These are phyloP conservation scores for Trichoderma parareesei DNA, from an alignment of 495 filamentous ascomycete genomes.

Conservation along the genomic window DNA sequence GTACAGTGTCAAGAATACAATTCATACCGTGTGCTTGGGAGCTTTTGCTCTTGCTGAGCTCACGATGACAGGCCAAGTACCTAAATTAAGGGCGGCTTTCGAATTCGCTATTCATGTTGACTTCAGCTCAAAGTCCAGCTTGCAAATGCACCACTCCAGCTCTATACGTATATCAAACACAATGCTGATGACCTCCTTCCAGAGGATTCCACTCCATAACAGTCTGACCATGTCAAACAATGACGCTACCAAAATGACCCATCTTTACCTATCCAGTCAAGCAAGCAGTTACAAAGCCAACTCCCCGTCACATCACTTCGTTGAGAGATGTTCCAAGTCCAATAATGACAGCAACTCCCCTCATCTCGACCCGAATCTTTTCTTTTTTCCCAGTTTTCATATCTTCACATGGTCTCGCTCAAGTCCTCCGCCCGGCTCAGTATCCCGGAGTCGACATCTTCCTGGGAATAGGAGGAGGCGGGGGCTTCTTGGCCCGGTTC, in stretches of 20 bases:
- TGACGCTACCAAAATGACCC: not conserved
- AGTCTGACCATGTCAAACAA: not conserved
- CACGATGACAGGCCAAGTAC: too few species aligned
- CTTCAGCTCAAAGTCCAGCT: too few species aligned
- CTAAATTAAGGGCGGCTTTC: too few species aligned
- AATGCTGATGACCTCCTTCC: not conserved
- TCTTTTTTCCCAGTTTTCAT: too few species aligned
- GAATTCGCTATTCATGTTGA: too few species aligned
- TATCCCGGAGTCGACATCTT: constrained; percentile 29
- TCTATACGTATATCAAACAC: not conserved
- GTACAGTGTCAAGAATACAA: not conserved
- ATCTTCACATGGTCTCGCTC: not conserved
- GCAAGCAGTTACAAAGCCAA: not conserved
- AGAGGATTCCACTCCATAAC: not conserved
- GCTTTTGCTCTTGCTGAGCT: too few species aligned
- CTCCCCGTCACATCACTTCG: not conserved
- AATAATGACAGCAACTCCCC: not conserved
- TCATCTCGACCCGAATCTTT: not conserved
- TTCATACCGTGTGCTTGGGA: not conserved
- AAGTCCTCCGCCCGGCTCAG: constrained; percentile 10
- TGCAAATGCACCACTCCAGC: too few species aligned
- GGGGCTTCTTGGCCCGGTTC: constrained; percentile 68
- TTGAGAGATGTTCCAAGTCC: not conserved
- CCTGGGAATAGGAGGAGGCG: constrained; percentile 56
- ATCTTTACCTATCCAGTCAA: not conserved